These are phyloP conservation scores for Uronychia binucleata DNA, from an alignment of 73 alveolate genomes.

Conservation along the genomic window DNA sequence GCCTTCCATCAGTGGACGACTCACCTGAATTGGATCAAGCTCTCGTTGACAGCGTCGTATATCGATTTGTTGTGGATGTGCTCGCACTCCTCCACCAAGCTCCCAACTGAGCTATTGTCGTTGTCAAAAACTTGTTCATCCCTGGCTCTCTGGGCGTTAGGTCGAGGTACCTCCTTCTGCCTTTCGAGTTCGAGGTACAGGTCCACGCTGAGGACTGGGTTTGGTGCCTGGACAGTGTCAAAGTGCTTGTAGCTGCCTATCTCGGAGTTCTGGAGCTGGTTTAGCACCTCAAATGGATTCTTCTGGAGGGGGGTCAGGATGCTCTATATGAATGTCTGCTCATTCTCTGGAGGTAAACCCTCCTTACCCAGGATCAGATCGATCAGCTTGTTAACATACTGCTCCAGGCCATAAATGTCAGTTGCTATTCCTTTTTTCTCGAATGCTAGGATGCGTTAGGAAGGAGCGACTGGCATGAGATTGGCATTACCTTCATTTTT, in stretches of 20 bases:
- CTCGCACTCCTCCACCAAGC: no score
- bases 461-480: background rate
- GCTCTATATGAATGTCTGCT: conserved; percentile 25
- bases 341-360: no score
- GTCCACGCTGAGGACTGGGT: background rate
- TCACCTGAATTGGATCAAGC: conserved; percentile 5
- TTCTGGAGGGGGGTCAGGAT: conserved; percentile 38
- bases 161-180: conserved; percentile 36
- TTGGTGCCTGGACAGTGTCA: conserved; percentile 3
- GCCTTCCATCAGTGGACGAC: no score
- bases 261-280: conserved; percentile 56
- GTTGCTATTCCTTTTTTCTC: conserved; percentile 50
- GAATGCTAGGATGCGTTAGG: background rate
- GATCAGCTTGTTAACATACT: conserved; percentile 38
- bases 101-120: no score
- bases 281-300: conserved; percentile 57
- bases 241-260: conserved; percentile 61
- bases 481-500: background rate
- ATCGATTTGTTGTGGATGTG: conserved; percentile 45
- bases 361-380: conserved; percentile 11
- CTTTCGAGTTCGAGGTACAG: background rate
- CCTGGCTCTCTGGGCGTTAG: background rate
- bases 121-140: background rate
- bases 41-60: conserved; percentile 44
- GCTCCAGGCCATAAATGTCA: conserved; percentile 45